Evolutionary conservation across 2,329 filamentous ascomycete genomes (phyloP), one percentile per base, ranked within the genome.

Genomic region (Endoconidiophora polonica): DNA sequence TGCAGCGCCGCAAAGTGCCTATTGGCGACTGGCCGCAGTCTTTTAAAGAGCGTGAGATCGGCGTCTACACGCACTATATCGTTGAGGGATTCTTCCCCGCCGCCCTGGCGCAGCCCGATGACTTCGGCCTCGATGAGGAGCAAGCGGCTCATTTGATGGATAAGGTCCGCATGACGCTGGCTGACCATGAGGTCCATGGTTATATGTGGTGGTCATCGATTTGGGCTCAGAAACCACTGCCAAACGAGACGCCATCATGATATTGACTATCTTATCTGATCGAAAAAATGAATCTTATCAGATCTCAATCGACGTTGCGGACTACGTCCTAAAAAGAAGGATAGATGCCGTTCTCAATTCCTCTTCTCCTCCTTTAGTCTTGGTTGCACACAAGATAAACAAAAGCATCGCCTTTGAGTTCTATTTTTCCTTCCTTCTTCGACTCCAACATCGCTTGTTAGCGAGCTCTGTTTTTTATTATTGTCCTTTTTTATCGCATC

Each of bases 1-100:
- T 60, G 12, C 55, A 54, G 14, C 58, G 58, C 29, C 61, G 57
- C 40, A 57, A 56, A 16, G 57, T 65, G 2, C 65, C 65, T 10
- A 51, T 67, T 12, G 65, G 65, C 1, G 59, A 62, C n/a, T 68
- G 65, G 64, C 61, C 63, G 4, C 57, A 55, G n/a, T 60, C 65
- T 36, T 48, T 57, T 7, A 59, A 58, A 22, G 57, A 59, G 56
- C 57, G 65, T 22, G 65, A 66, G 48, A 61, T 65, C 47, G 65
- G 65, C 29, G 59, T 66, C 18, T 66, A 66, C 48, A 57, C 59
- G 24, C 62, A 66, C 44, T 58, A 58, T 16, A 58, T 66, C 23
- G 55, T 59, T 22, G 59, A 65, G 44, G 63, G 64, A 29, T 63
- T 64, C 57, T 56, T 62, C 6, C 54, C 55, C 5, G 60, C 62